These are phyloP conservation scores for Venturia pyrina DNA, from an alignment of 2,329 filamentous ascomycete species.

Conservation along the genomic window DNA sequence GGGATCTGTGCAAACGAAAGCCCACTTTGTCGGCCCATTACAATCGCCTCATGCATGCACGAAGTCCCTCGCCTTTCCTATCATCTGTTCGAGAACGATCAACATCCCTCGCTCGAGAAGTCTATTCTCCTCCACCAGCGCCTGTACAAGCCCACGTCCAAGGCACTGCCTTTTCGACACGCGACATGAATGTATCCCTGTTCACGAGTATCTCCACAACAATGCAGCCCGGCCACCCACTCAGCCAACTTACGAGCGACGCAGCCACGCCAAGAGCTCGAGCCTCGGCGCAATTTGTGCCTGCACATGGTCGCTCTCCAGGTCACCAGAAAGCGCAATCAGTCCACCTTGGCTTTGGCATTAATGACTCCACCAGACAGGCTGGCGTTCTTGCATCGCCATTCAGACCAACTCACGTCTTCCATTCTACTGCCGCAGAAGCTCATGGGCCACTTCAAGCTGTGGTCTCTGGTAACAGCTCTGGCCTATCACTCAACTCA, in stretches of 20 bases:
- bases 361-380: constrained; percentile 19
- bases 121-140: constrained; percentile 4
- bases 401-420: constrained; percentile 26
- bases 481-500: constrained; percentile 32
- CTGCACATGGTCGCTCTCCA: constrained; percentile 28
- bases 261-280: constrained; percentile 22
- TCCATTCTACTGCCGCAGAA: constrained; percentile 22
- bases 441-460: constrained; percentile 18
- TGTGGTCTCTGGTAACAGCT: background rate
- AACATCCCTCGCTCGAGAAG: constrained; percentile 7
- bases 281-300: constrained; percentile 31
- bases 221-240: constrained; percentile 40
- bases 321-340: constrained; percentile 43
- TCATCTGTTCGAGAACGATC: constrained; percentile 22
- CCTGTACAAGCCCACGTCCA: background rate
- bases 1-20: constrained; percentile 50
- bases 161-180: constrained; percentile 30
- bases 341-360: constrained; percentile 35
- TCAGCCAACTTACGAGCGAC: constrained; percentile 33
- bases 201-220: constrained; percentile 40
- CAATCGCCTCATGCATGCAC: constrained; percentile 49
- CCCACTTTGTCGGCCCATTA: constrained; percentile 55
- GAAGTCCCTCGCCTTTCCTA: constrained; percentile 49
- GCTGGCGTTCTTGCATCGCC: constrained; percentile 31
- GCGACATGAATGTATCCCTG: constrained; percentile 42